phyloP scores from a whole-genome alignment of 495 filamentous ascomycete species.

The Bombardia bombarda region DNA sequence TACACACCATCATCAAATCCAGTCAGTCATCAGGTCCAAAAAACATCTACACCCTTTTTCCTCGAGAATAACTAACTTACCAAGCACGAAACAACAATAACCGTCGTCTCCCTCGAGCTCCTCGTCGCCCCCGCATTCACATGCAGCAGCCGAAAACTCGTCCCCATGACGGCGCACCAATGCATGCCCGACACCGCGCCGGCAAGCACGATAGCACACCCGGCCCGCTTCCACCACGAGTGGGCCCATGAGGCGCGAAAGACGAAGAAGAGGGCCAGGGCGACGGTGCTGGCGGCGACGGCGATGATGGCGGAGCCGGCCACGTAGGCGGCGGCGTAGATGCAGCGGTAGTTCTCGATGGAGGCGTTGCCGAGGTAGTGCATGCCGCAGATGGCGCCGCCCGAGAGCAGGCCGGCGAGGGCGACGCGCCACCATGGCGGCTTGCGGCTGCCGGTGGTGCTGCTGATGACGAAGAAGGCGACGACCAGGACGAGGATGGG shows the following conservation, averaged over 20 bases:
- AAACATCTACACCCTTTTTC: too few relatives aligned
- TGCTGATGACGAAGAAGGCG: constrained; percentile 65
- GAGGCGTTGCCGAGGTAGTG: constrained; percentile 82
- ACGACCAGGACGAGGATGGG: constrained; percentile 65
- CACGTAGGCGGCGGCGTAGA: constrained; percentile 50
- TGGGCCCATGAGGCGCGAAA: constrained; percentile 71
- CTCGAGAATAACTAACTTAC: too few relatives aligned
- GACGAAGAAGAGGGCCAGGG: constrained; percentile 70
- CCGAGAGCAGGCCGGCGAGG: constrained; percentile 59
- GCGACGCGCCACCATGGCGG: constrained; percentile 50
- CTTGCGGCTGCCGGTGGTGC: constrained; percentile 50
- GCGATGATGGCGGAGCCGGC: constrained; percentile 65
- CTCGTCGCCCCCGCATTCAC: constrained; percentile 20
- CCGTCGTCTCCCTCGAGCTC: constrained; percentile 46
- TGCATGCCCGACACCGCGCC: constrained; percentile 80
- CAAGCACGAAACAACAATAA: constrained; percentile 57
- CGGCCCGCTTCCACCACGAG: constrained; percentile 61
- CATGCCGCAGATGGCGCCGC: constrained; percentile 75
- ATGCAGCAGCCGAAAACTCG: constrained; percentile 46
- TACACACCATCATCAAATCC: too few relatives aligned
- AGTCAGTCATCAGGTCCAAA: too few relatives aligned
- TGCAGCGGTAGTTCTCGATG: constrained; percentile 65
- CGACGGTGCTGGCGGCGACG: constrained; percentile 54
- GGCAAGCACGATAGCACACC: constrained; percentile 61
- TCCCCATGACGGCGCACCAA: constrained; percentile 73